Conservation (phyloP, 108 stramenopile genomes). For the Cylindrotheca closterium region DNA sequence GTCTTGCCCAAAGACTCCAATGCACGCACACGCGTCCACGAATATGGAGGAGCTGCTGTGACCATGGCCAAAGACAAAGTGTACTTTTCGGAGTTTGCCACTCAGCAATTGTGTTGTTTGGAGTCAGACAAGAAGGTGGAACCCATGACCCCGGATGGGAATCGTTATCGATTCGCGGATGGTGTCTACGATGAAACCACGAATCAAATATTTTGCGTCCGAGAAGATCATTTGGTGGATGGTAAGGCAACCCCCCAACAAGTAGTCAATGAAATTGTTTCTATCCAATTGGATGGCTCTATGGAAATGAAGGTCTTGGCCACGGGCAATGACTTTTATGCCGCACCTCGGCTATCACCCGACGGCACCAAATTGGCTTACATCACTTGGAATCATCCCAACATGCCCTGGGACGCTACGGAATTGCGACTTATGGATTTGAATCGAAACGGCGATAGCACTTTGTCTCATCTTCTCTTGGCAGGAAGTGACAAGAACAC, state of each 20-base stretch:
- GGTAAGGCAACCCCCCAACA: constrained; percentile 33
- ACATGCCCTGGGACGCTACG: constrained; percentile 80
- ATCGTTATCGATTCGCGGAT: constrained; percentile 63
- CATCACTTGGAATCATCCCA: constrained; percentile 81
- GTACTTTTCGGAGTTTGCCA: constrained; percentile 60
- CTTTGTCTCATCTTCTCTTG: constrained; percentile 31
- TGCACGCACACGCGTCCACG: constrained; percentile 71
- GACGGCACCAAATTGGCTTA: constrained; percentile 55
- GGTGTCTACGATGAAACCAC: constrained; percentile 13
- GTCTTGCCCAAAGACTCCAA: constrained; percentile 51
- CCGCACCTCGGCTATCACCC: constrained; percentile 46
- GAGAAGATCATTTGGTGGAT: constrained; percentile 30
- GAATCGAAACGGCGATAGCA: not conserved
- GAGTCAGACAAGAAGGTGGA: constrained; percentile 12
- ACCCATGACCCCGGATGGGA: constrained; percentile 27
- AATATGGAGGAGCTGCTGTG: constrained; percentile 78
- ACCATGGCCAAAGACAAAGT: constrained; percentile 34
- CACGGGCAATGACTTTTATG: constrained; percentile 71
- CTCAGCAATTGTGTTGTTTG: constrained; percentile 39
- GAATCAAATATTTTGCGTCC: constrained; percentile 28
- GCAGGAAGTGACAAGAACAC: constrained; percentile 61
- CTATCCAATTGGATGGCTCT: constrained; percentile 18
- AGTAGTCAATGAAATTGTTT: constrained; percentile 66
- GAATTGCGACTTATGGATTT: constrained; percentile 32
- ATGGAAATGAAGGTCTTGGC: constrained; percentile 38